These are phyloP conservation scores for Solanum hybrid DNA, from an alignment of 305 asterid species.

Conservation along the genomic window DNA sequence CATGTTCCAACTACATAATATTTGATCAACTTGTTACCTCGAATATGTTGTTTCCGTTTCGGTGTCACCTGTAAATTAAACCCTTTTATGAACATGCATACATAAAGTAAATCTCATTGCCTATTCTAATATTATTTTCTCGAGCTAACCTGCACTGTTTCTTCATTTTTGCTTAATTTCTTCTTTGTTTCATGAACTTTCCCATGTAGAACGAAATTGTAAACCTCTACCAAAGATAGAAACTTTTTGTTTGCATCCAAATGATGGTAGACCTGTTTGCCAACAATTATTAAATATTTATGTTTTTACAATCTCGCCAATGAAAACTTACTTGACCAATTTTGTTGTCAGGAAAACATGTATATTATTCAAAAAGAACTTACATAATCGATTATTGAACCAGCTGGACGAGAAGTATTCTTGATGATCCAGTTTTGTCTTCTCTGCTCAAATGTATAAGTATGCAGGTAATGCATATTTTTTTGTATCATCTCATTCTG, in stretches of 20 bases:
- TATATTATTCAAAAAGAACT: not conserved
- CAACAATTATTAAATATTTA: too few relatives aligned
- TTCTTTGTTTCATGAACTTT: not conserved
- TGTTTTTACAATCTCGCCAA: not conserved
- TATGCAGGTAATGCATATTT: not conserved
- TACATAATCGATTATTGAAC: not conserved
- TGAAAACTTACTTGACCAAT: not conserved
- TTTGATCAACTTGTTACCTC: not conserved
- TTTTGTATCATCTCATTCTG: too few relatives aligned
- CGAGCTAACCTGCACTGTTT: too few relatives aligned
- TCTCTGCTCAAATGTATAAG: not conserved
- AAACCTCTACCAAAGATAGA: not conserved
- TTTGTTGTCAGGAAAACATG: not conserved
- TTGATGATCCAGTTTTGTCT: not conserved
- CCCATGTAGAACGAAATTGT: not conserved
- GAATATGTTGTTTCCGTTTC: not conserved
- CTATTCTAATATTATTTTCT: not conserved
- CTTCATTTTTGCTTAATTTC: not conserved
- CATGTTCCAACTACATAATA: not conserved
- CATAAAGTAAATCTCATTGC: not conserved
- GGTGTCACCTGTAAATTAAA: not conserved
- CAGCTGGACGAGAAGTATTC: not conserved
- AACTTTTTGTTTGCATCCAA: not conserved
- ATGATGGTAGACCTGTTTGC: not conserved
- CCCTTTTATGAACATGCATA: not conserved